Conservation (phyloP, 164 flowering plant species). For the Berberis vulgaris region DNA sequence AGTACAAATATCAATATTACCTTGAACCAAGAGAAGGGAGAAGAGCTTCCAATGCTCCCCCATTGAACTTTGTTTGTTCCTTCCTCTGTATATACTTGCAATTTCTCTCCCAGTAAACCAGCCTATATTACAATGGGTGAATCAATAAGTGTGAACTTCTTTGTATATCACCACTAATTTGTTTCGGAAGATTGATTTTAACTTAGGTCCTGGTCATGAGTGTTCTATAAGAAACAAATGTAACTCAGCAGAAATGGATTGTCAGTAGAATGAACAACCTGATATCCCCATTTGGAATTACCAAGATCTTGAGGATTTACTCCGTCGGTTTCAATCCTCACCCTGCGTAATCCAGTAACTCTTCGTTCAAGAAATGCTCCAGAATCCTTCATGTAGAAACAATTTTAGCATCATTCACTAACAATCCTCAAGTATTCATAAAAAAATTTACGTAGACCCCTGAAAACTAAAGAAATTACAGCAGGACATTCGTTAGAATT, state of each 20-base stretch:
- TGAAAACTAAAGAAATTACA: neutral
- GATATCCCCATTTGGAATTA: conserved; percentile 46
- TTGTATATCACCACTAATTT: too few relatives aligned
- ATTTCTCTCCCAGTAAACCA: conserved; percentile 34
- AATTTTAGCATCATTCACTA: neutral
- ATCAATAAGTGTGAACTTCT: neutral
- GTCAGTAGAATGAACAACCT: conserved; percentile 23
- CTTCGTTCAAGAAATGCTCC: conserved; percentile 51
- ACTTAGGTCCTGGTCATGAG: too few relatives aligned
- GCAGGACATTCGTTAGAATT: neutral
- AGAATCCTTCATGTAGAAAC: conserved; percentile 34
- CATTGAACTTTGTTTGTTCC: conserved; percentile 22
- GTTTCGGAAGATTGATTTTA: too few relatives aligned
- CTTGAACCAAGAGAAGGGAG: conserved; percentile 48
- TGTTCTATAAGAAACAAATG: too few relatives aligned
- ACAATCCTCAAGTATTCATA: too few relatives aligned
- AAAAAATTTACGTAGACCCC: neutral
- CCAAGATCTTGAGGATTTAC: conserved; percentile 16
- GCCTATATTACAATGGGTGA: conserved; percentile 22
- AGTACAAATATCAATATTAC: conserved; percentile 12
- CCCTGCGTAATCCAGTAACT: conserved; percentile 31
- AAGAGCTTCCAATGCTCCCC: conserved; percentile 13
- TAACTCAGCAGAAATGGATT: neutral
- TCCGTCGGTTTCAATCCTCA: conserved; percentile 19
- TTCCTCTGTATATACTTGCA: conserved; percentile 20